Percentiles rank a stretch among this genome's conserved stretches.
Conservation (phyloP, 495 filamentous ascomycete genomes). For the Oidiodendron maius region DNA sequence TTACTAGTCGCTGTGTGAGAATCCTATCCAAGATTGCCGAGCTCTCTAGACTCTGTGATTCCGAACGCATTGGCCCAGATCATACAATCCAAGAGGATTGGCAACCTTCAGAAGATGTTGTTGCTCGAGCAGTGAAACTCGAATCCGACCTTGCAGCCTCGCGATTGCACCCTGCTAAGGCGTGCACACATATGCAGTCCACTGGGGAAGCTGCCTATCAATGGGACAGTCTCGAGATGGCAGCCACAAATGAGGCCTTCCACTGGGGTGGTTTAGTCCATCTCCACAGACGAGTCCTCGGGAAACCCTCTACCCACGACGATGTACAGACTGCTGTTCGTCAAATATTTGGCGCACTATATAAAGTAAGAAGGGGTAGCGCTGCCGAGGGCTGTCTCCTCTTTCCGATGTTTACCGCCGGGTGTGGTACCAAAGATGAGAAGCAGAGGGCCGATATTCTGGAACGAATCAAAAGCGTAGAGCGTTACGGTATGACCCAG, state of each 20-base stretch:
- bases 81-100: constrained; percentile 48
- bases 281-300: constrained; percentile 67
- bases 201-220: constrained; percentile 37
- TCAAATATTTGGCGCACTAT: constrained; percentile 55
- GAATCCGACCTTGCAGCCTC: constrained; percentile 41
- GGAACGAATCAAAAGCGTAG: constrained; percentile 61
- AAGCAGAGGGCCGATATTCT: constrained; percentile 55
- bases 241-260: constrained; percentile 75
- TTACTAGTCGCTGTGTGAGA: constrained; percentile 61
- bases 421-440: constrained; percentile 60
- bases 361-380: constrained; percentile 57
- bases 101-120: constrained; percentile 49
- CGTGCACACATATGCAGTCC: constrained; percentile 42
- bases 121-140: constrained; percentile 49
- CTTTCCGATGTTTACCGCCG: constrained; percentile 82
- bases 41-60: constrained; percentile 65
- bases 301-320: constrained; percentile 44
- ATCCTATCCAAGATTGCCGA: constrained; percentile 71
- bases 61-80: constrained; percentile 54
- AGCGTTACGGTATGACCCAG: constrained; percentile 69
- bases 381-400: constrained; percentile 71
- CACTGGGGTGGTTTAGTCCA: constrained; percentile 77
- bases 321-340: constrained; percentile 60
- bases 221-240: constrained; percentile 58
- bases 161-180: constrained; percentile 32